phyloP scores from a whole-genome alignment of 208 protist species.

The Porcisia hertigi region DNA sequence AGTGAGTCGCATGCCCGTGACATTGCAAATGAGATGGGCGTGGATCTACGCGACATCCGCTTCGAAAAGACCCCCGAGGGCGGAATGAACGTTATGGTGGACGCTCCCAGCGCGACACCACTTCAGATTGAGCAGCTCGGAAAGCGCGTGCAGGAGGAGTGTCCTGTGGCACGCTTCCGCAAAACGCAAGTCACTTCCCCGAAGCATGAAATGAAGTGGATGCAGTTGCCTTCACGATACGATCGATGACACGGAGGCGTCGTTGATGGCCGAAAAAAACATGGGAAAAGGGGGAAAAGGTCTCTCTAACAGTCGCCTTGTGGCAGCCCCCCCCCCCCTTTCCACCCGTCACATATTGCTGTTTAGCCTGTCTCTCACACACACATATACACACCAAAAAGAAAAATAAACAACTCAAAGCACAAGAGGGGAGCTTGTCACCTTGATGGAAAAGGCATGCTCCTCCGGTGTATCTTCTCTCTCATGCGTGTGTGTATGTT shows the following conservation, averaged over 20 bases:
- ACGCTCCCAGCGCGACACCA: conserved; percentile 78
- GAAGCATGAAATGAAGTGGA: conserved; percentile 80
- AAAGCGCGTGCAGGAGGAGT: conserved; percentile 86
- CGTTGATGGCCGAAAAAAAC: background rate
- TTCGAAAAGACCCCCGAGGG: conserved; percentile 78
- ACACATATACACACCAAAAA: background rate
- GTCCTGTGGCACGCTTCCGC: conserved; percentile 85
- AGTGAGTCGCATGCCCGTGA: conserved; percentile 75
- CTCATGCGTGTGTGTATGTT: background rate
- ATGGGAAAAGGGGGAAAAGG: too few species aligned
- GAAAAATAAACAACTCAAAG: background rate
- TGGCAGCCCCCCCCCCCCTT: background rate
- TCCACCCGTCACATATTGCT: conserved; percentile 1
- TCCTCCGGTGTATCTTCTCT: too few species aligned
- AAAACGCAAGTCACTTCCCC: conserved; percentile 66
- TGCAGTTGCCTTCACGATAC: conserved; percentile 68
- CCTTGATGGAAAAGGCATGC: background rate
- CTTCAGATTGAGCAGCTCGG: conserved; percentile 87
- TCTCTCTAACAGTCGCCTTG: background rate
- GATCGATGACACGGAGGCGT: conserved; percentile 39
- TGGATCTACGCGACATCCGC: conserved; percentile 75
- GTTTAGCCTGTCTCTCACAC: background rate
- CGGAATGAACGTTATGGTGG: conserved; percentile 79
- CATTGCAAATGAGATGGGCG: conserved; percentile 73
- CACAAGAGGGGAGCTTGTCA: background rate